These are phyloP conservation scores for Colletotrichum tamarilloi DNA, from an alignment of 2,329 filamentous ascomycete species.

Conservation along the genomic window DNA sequence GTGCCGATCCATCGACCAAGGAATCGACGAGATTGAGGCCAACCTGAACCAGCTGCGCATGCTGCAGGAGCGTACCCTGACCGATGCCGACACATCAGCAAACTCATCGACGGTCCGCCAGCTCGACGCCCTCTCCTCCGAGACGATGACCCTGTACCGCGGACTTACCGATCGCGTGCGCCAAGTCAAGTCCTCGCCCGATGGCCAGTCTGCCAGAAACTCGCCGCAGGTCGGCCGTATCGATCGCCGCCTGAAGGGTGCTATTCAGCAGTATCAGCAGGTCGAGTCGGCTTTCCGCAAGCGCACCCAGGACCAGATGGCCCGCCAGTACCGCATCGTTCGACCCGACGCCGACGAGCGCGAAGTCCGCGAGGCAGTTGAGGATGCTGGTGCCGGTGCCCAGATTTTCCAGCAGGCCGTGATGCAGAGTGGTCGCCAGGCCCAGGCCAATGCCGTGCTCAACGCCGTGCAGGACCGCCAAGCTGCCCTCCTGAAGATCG, in stretches of 20 bases:
- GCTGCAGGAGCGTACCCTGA: constrained; percentile 77
- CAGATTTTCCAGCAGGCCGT: constrained; percentile 92
- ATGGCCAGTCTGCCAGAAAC: constrained; percentile 79
- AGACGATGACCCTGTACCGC: constrained; percentile 87
- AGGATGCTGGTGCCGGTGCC: constrained; percentile 72
- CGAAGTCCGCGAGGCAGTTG: constrained; percentile 82
- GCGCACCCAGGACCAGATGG: constrained; percentile 84
- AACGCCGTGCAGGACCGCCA: constrained; percentile 86
- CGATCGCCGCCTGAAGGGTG: constrained; percentile 81
- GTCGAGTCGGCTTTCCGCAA: constrained; percentile 84
- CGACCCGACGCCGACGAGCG: constrained; percentile 81
- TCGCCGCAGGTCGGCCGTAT: constrained; percentile 83
- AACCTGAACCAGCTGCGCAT: constrained; percentile 78
- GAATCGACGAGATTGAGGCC: constrained; percentile 78
- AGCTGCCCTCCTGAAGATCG: constrained; percentile 90
- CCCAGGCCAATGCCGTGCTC: constrained; percentile 83
- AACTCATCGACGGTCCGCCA: constrained; percentile 74
- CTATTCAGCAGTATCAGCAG: constrained; percentile 84
- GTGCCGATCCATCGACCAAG: constrained; percentile 82
- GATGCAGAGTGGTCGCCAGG: constrained; percentile 82
- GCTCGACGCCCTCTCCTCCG: constrained; percentile 78
- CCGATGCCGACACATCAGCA: constrained; percentile 77
- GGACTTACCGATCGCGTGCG: constrained; percentile 83
- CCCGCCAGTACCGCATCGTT: constrained; percentile 90
- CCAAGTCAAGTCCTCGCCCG: constrained; percentile 83